These are phyloP conservation scores for Morella rubra DNA, from an alignment of 306 rosid genomes.

Conservation along the genomic window DNA sequence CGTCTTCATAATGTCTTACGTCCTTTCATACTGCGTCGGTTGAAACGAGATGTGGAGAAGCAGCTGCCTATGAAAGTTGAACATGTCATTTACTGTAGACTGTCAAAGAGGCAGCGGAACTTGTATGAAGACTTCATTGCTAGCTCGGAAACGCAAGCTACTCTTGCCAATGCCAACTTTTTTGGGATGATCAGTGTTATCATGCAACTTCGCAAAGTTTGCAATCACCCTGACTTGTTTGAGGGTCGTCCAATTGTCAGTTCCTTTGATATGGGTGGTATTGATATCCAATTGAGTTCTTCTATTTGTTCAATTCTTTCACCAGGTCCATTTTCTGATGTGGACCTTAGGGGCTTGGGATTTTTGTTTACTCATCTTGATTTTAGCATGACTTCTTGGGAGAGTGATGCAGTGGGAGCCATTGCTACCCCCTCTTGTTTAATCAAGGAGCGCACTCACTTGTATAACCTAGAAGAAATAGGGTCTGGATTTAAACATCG, in stretches of 20 bases:
- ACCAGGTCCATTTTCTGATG: conserved; percentile 59
- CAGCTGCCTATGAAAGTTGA: conserved; percentile 94
- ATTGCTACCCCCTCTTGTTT: conserved; percentile 69
- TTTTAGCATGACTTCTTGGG: conserved; percentile 89
- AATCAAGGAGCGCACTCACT: conserved; percentile 57
- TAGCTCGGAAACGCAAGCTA: conserved; percentile 93
- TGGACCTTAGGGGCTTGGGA: conserved; percentile 75
- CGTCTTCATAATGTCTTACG: conserved; percentile 98
- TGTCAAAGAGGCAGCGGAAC: conserved; percentile 95
- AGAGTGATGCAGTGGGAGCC: conserved; percentile 78
- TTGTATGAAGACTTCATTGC: conserved; percentile 96
- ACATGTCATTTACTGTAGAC: conserved; percentile 90
- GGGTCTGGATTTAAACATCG: conserved; percentile 52
- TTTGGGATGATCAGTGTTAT: conserved; percentile 96
- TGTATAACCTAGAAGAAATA: conserved; percentile 48
- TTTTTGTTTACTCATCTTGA: conserved; percentile 85
- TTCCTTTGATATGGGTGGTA: conserved; percentile 85
- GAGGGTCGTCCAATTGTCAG: conserved; percentile 99
- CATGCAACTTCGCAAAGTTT: conserved; percentile 98
- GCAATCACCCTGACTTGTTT: conserved; percentile 98
- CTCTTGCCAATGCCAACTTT: conserved; percentile 90
- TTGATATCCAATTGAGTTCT: conserved; percentile 75
- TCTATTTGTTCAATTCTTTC: conserved; percentile 69
- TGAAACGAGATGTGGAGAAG: conserved; percentile 95
- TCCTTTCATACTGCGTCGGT: conserved; percentile 90